Base-by-base conservation (phyloP, 2,329 filamentous ascomycete species). In the Colletotrichum sp. region DNA sequence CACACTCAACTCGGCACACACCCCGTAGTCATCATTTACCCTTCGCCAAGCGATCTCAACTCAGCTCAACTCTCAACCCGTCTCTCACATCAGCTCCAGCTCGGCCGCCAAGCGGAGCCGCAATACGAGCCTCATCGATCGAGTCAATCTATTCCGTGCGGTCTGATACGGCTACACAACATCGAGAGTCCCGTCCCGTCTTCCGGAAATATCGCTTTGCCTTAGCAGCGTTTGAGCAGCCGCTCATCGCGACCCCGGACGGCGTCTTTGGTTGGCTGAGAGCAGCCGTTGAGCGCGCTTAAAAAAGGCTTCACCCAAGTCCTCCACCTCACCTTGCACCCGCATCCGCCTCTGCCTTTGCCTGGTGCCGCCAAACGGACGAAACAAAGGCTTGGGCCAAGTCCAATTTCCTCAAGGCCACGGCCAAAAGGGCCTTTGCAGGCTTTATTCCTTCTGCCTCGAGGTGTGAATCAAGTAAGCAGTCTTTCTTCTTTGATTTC, bases 171-270 rank as follows among this genome's bases (percentile, higher is more conserved):
- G 66, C 72, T 64, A 71, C 55, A 75, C 72, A 28, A 10, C 55
- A 52, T 63, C 65, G 12, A 69, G 59, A 74, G 71, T 59, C 55
- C 66, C 62, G 49, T 71, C 16, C 16, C 52, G 44, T 26, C 21
- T 15, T 63, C 75, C 75, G 52, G 52, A 70, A 76, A 71, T 76
- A 76, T 68, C 72, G 39, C 55, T n/a, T 62, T 76, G 71, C 75
- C 67, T 75, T 75, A 71, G 75, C 77, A 76, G 72, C 65, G 77
- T 78, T 78, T 78, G 77, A 55, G 76, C 72, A 77, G 66, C 72
- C 77, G 77, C 77, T 78, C 77, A 68, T 68, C 71, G 59, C 36
- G 68, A 72, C 71, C 75, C 75, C 26, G 72, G 77, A 76, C 77
- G 30, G 21, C 59, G 57, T 28, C 62, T 71, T 76, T 77, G 76